These are phyloP conservation scores for Dothistroma pini DNA, from an alignment of 2,329 filamentous ascomycete genomes.

Conservation along the genomic window DNA sequence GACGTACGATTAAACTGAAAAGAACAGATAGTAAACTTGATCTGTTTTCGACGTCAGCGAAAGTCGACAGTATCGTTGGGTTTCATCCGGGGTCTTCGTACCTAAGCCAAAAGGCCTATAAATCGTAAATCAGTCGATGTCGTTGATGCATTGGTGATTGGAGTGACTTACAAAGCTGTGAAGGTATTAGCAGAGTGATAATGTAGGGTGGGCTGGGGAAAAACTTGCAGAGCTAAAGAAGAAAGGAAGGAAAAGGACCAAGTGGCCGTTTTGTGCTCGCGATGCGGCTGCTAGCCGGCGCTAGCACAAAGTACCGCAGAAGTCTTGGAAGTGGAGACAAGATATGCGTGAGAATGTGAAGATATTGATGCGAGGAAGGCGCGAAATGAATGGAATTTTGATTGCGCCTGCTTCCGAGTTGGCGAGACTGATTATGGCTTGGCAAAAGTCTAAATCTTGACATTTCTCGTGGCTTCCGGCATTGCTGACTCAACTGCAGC, in stretches of 20 bases:
- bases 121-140: no score
- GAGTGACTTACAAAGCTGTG: not conserved
- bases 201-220: not conserved
- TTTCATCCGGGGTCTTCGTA: no score
- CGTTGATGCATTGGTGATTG: not conserved
- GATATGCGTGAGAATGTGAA: not conserved
- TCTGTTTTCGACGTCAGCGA: not conserved
- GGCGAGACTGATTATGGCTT: not conserved
- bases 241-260: constrained; percentile 1
- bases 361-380: not conserved
- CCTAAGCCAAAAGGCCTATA: no score
- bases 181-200: constrained; percentile 2
- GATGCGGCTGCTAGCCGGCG: not conserved
- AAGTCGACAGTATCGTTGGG: no score
- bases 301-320: not conserved
- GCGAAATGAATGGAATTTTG: not conserved
- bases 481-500: not conserved
- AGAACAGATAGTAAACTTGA: constrained; percentile 11
- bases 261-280: not conserved
- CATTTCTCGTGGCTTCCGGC: not conserved
- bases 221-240: constrained; percentile 9
- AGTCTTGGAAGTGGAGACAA: not conserved
- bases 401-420: not conserved
- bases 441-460: not conserved
- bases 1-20: constrained; percentile 24